phyloP scores from a whole-genome alignment of 2,329 filamentous ascomycete genomes.

The Verticillium dahliae region DNA sequence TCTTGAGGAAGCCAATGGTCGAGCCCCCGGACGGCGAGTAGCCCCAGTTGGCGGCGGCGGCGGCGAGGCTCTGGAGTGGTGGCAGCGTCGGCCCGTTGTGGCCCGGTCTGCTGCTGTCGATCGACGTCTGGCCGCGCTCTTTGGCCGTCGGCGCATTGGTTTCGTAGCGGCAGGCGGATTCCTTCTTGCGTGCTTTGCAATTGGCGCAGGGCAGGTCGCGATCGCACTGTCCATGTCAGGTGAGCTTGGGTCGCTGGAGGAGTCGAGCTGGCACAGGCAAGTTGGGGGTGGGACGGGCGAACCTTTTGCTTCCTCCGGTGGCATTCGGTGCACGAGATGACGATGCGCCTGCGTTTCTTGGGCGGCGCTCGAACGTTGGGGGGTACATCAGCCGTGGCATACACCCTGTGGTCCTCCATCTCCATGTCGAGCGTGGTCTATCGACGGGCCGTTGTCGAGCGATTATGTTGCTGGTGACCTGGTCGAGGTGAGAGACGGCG shows the following conservation, averaged over 20 bases:
- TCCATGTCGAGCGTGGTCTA: neutral
- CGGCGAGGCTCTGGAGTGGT: slow-evolving; percentile 27
- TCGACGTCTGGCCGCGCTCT: slow-evolving; percentile 21
- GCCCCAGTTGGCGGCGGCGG: slow-evolving; percentile 42
- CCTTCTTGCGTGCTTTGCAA: slow-evolving; percentile 50
- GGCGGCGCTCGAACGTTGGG: slow-evolving; percentile 22
- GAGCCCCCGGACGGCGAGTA: slow-evolving; percentile 45
- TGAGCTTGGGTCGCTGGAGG: slow-evolving; percentile 1
- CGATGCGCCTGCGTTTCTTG: slow-evolving; percentile 51
- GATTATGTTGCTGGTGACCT: neutral
- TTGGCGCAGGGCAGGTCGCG: slow-evolving; percentile 53
- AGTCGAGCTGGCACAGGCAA: neutral
- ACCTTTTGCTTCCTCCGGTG: slow-evolving; percentile 58
- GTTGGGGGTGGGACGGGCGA: neutral
- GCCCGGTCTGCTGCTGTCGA: slow-evolving; percentile 4
- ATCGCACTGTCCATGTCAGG: slow-evolving; percentile 40
- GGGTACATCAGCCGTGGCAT: slow-evolving; percentile 1
- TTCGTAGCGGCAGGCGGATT: slow-evolving; percentile 51
- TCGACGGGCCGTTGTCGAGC: neutral
- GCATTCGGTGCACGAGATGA: slow-evolving; percentile 59
- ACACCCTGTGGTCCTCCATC: neutral
- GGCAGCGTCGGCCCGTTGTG: slow-evolving; percentile 13
- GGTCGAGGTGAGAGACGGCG: neutral
- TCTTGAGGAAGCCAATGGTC: slow-evolving; percentile 48
- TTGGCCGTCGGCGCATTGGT: slow-evolving; percentile 37